Percentiles rank a stretch among this genome's conserved stretches.
These are phyloP conservation scores for Citrus unshiu DNA, from an alignment of 345 rosid genomes.

Conservation along the genomic window DNA sequence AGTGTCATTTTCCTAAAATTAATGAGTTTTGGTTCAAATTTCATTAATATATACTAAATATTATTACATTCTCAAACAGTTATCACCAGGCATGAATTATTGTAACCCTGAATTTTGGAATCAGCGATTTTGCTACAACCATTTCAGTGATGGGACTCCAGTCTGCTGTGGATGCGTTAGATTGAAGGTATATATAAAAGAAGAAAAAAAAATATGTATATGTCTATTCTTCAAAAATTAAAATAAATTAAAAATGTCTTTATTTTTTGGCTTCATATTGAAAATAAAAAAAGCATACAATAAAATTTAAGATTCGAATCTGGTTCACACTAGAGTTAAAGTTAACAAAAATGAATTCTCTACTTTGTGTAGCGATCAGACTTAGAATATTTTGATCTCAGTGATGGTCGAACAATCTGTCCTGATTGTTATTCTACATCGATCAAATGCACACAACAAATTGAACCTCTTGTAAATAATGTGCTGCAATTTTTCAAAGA, in stretches of 20 bases:
- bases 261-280: no score
- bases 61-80: background rate
- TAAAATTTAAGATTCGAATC: no score
- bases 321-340: no score
- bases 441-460: background rate
- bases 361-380: background rate
- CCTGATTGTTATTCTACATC: background rate
- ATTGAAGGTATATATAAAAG: background rate
- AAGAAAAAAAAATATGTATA: no score
- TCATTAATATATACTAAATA: background rate
- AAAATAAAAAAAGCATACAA: no score
- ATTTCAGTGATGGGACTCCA: background rate
- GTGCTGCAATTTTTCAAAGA: conserved; percentile 3
- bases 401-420: background rate
- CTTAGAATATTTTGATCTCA: background rate
- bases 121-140: background rate
- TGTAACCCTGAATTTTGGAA: background rate
- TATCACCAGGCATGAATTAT: background rate
- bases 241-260: no score
- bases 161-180: background rate
- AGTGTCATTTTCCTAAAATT: no score
- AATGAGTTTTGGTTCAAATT: background rate
- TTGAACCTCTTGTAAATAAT: background rate
- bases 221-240: no score
- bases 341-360: no score